Percentiles rank a stretch among this genome's conserved stretches.
Conservation (phyloP, 192 early-diverging fungal genomes). For the Funneliformis geosporum region DNA sequence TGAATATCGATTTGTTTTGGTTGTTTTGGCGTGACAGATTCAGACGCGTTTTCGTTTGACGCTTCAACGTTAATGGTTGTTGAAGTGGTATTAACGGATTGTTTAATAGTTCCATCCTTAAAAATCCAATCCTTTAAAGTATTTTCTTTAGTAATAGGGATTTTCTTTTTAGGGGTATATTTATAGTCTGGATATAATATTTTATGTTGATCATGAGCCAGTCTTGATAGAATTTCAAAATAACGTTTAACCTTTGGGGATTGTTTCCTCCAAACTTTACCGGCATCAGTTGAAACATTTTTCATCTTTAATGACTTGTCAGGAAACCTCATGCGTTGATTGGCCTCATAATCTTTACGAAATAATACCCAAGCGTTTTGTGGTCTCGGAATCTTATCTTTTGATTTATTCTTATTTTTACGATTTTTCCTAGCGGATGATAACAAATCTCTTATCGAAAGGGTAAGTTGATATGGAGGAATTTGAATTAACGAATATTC, state of each 20-base stretch:
- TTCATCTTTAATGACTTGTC: constrained; percentile 1
- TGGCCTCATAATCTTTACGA: constrained; percentile 28
- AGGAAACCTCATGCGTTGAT: not conserved
- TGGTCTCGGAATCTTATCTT: constrained; percentile 17
- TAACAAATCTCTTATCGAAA: not conserved
- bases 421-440: not conserved
- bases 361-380: constrained; percentile 31
- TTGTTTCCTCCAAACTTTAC: constrained; percentile 7
- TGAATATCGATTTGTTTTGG: not conserved
- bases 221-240: constrained; percentile 14
- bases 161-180: constrained; percentile 18
- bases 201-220: constrained; percentile 25
- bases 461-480: constrained; percentile 21
- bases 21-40: not conserved
- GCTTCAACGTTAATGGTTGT: not conserved
- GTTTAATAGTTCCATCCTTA: not conserved
- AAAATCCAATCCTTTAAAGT: constrained; percentile 3
- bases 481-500: not conserved
- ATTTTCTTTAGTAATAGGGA: not conserved
- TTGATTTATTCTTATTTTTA: not conserved
- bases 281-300: constrained; percentile 10
- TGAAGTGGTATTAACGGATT: not conserved
- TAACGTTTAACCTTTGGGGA: constrained; percentile 14
- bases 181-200: constrained; percentile 17
- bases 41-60: not conserved